phyloP scores from a whole-genome alignment of 352 stramenopile genomes.

The Discostella stelligera region DNA sequence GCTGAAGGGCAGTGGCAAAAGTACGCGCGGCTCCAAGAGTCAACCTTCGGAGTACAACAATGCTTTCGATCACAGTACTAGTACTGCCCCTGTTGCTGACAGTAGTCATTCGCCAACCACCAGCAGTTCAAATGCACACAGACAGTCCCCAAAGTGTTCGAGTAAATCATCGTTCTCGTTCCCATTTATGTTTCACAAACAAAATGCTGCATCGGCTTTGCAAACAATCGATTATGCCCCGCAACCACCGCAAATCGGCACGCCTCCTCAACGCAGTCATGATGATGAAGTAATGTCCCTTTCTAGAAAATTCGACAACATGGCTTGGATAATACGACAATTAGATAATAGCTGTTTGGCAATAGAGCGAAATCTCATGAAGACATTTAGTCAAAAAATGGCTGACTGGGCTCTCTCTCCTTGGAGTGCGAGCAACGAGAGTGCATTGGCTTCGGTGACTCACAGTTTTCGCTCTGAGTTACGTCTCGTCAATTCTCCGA shows the following conservation, averaged over 20 bases:
- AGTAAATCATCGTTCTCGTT: constrained; percentile 34
- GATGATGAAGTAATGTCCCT: constrained; percentile 16
- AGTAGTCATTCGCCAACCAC: background rate
- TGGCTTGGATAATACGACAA: constrained; percentile 53
- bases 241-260: background rate
- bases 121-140: background rate
- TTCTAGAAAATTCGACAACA: constrained; percentile 51
- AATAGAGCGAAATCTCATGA: constrained; percentile 72
- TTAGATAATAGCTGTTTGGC: constrained; percentile 64
- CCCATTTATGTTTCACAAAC: constrained; percentile 34
- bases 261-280: background rate
- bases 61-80: background rate
- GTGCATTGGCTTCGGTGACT: constrained; percentile 63
- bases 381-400: constrained; percentile 75
- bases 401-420: constrained; percentile 70
- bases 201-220: constrained; percentile 5
- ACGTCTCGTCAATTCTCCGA: constrained; percentile 24
- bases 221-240: constrained; percentile 18
- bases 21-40: constrained; percentile 19
- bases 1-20: constrained; percentile 27
- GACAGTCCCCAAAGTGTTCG: constrained; percentile 14
- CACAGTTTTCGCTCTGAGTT: constrained; percentile 61
- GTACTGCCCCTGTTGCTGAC: background rate
- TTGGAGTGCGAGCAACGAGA: constrained; percentile 74
- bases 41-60: background rate